Conservation (phyloP, 192 early-diverging fungal species). For the Coemansia sp. region DNA sequence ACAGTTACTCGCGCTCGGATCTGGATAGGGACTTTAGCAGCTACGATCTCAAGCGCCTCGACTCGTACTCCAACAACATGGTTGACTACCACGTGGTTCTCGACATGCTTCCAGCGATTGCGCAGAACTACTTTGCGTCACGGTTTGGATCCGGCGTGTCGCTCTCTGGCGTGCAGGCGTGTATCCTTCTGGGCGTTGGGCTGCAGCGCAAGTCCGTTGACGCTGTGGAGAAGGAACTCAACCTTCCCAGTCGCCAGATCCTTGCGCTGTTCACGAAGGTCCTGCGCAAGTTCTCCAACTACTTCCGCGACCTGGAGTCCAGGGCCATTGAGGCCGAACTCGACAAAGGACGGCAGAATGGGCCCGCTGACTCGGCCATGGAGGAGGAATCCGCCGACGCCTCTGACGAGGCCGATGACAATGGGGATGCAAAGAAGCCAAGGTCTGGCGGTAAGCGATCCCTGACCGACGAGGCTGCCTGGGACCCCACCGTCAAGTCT, state of each 20-base stretch:
- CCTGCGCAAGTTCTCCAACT: slow-evolving; percentile 79
- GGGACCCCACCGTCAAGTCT: slow-evolving; percentile 79
- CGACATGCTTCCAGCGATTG: slow-evolving; percentile 84
- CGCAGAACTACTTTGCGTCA: slow-evolving; percentile 76
- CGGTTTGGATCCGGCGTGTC: slow-evolving; percentile 59
- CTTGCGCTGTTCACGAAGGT: slow-evolving; percentile 94
- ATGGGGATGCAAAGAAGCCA: slow-evolving; percentile 20
- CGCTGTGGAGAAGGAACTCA: slow-evolving; percentile 84
- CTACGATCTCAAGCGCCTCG: slow-evolving; percentile 93
- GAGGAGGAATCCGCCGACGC: background rate
- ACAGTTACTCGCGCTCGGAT: slow-evolving; percentile 18
- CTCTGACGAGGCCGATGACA: background rate
- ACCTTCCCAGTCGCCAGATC: slow-evolving; percentile 78
- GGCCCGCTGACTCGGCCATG: background rate
- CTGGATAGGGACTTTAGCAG: slow-evolving; percentile 40
- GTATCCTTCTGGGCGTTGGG: slow-evolving; percentile 84
- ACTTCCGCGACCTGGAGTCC: slow-evolving; percentile 64
- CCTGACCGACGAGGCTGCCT: slow-evolving; percentile 70
- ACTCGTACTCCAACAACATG: slow-evolving; percentile 94
- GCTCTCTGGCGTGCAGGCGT: slow-evolving; percentile 83
- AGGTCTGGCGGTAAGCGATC: slow-evolving; percentile 23
- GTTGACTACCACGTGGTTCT: slow-evolving; percentile 97
- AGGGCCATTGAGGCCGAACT: slow-evolving; percentile 28
- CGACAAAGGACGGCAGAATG: slow-evolving; percentile 21
- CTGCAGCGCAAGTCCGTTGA: slow-evolving; percentile 92